Conservation (phyloP, 2,329 filamentous ascomycete species). For the Neobulgaria alba region DNA sequence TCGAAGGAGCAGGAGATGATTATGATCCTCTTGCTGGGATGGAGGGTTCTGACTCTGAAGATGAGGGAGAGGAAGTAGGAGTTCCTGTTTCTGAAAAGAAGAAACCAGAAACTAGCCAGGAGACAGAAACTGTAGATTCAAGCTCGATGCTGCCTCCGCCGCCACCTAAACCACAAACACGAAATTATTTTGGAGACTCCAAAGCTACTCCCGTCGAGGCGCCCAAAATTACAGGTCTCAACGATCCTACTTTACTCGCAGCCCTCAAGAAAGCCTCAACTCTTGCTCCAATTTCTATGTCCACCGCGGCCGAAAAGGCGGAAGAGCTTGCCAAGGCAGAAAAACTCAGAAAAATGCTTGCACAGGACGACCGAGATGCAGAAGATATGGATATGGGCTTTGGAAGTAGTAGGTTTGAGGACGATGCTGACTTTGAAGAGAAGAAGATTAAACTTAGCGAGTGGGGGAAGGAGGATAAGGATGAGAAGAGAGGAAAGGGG, state of each 20-base stretch:
- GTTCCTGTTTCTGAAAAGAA: slow-evolving; percentile 1
- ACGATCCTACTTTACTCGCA: slow-evolving; percentile 71
- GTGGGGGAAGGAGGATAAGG: slow-evolving; percentile 50
- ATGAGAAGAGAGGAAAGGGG: slow-evolving; percentile 31
- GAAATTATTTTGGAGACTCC: slow-evolving; percentile 56
- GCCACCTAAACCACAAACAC: slow-evolving; percentile 30
- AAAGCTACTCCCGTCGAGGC: slow-evolving; percentile 35
- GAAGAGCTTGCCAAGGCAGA: slow-evolving; percentile 45
- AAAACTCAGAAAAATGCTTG: slow-evolving; percentile 65
- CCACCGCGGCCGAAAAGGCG: slow-evolving; percentile 36
- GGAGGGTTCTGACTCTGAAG: slow-evolving; percentile 31
- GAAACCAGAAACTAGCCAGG: slow-evolving; percentile 6
- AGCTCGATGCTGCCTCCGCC: slow-evolving; percentile 46
- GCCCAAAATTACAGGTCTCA: slow-evolving; percentile 43
- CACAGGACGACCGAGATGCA: slow-evolving; percentile 67
- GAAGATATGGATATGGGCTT: slow-evolving; percentile 94
- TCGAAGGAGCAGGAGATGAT: slow-evolving; percentile 56
- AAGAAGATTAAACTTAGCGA: slow-evolving; percentile 58
- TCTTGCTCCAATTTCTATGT: slow-evolving; percentile 40
- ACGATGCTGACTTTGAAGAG: slow-evolving; percentile 73
- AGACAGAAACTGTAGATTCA: slow-evolving; percentile 8
- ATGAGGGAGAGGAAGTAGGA: slow-evolving; percentile 33
- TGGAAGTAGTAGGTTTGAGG: slow-evolving; percentile 76
- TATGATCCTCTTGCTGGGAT: slow-evolving; percentile 59
- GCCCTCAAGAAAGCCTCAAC: slow-evolving; percentile 78